A percentile compares a stretch with the other conserved stretches of the same genome.
Evolutionary conservation across 257 asterid genomes (phyloP).

Genomic region (Ilex aquifolium): DNA sequence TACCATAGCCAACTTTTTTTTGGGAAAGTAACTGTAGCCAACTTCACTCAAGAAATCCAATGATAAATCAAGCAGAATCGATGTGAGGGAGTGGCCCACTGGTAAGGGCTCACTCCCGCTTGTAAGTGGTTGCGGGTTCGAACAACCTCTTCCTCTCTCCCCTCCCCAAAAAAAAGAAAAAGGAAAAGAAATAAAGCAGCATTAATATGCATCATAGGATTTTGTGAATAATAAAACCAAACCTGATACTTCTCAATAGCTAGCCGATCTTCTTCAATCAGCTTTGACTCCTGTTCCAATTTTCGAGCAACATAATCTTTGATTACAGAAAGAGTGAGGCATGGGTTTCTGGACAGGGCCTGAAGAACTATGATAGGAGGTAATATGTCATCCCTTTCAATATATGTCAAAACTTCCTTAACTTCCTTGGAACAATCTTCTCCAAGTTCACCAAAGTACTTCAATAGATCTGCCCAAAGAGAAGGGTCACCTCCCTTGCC

Average conservation of each 20-base stretch:
- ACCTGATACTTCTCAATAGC: constrained; percentile 94
- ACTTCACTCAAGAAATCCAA: too few relatives aligned
- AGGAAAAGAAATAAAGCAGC: too few relatives aligned
- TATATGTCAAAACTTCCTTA: constrained; percentile 70
- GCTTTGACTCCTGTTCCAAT: constrained; percentile 85
- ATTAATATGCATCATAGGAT: too few relatives aligned
- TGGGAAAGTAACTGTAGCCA: too few relatives aligned
- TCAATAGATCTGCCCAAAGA: constrained; percentile 90
- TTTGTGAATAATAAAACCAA: not conserved
- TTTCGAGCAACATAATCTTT: constrained; percentile 90
- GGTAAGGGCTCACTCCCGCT: too few relatives aligned
- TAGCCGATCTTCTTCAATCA: constrained; percentile 81
- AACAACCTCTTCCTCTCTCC: too few relatives aligned
- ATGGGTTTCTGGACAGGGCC: constrained; percentile 78
- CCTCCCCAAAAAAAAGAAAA: too few relatives aligned
- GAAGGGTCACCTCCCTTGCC: constrained; percentile 85
- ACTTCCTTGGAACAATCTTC: constrained; percentile 97
- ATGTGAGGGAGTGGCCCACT: too few relatives aligned
- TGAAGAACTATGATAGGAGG: constrained; percentile 95
- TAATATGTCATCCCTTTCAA: constrained; percentile 89
- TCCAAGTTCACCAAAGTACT: constrained; percentile 96
- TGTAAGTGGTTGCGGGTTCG: too few relatives aligned
- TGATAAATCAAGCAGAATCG: too few relatives aligned
- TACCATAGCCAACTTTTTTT: too few relatives aligned
- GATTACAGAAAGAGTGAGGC: constrained; percentile 85